Conservation (phyloP, 1,284 basidiomycete species). For the Cryptococcus sp. region DNA sequence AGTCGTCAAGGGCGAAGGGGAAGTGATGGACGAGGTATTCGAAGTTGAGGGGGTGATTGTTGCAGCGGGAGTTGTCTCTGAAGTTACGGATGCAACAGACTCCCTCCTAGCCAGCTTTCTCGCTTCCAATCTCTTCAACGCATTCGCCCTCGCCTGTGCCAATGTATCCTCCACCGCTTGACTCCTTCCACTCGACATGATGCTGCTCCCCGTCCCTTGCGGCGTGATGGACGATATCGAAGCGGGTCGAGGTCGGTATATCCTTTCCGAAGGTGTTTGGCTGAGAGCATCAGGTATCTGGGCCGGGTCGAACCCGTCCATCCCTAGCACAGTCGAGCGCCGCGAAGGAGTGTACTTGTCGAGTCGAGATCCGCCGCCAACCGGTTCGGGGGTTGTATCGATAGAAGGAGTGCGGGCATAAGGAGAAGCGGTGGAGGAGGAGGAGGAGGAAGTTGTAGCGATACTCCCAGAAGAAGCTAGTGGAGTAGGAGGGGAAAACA, state of each 20-base stretch:
- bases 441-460: too few species aligned
- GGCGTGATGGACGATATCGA: conserved; percentile 26
- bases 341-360: conserved; percentile 5
- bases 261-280: conserved; percentile 1
- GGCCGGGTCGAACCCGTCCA: conserved; percentile 3
- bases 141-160: conserved; percentile 40
- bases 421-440: conserved; percentile 2
- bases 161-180: conserved; percentile 34
- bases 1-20: conserved; percentile 1
- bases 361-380: not conserved
- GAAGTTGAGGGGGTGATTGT: conserved; percentile 5
- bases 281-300: not conserved
- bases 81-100: not conserved
- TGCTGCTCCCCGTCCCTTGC: conserved; percentile 28
- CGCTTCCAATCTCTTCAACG: conserved; percentile 34
- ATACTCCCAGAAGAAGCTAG: conserved; percentile 3
- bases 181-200: conserved; percentile 14
- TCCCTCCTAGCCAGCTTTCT: conserved; percentile 30
- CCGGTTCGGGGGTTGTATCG: conserved; percentile 1
- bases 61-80: too few species aligned
- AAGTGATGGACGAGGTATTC: not conserved
- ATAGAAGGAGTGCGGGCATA: conserved; percentile 8
- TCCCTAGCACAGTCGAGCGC: conserved; percentile 5
- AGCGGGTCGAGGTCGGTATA: conserved; percentile 13
- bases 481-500: conserved; percentile 7